Conservation (phyloP, 768 basidiomycete genomes). For the Podaxis carcinomalis region DNA sequence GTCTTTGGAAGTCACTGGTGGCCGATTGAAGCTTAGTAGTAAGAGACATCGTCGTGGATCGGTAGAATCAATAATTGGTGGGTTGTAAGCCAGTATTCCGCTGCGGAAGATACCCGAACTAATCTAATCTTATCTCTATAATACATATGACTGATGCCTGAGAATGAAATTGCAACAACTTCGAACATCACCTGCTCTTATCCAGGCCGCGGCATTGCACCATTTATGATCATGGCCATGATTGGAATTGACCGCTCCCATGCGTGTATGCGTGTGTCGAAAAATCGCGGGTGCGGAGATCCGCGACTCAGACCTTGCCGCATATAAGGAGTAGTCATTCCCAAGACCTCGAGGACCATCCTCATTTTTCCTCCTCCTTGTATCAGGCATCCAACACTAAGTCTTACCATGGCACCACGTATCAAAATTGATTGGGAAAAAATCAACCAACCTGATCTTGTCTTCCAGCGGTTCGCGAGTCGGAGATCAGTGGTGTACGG, state of each 20-base stretch:
- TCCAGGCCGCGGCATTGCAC: neutral
- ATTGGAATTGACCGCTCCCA: neutral
- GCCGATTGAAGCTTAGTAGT: conserved; percentile 60
- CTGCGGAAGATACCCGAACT: neutral
- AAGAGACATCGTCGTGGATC: conserved; percentile 41
- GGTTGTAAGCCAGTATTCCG: neutral
- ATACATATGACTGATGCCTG: neutral
- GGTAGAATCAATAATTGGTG: neutral
- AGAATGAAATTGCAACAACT: neutral
- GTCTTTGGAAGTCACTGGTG: conserved; percentile 74
- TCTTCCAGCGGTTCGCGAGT: conserved; percentile 72
- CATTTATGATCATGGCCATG: neutral
- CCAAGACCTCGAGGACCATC: neutral
- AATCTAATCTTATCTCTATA: conserved; percentile 8
- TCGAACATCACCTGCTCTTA: neutral
- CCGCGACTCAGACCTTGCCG: neutral
- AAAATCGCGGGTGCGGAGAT: neutral
- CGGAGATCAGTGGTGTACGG: conserved; percentile 85
- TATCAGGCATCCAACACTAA: neutral
- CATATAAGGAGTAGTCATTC: neutral
- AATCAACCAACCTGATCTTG: conserved; percentile 61
- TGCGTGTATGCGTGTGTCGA: neutral
- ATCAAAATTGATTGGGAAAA: conserved; percentile 48
- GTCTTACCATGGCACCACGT: conserved; percentile 27
- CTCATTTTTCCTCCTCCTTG: neutral